Evolutionary conservation across 129 eudicot species (phyloP).

Genomic region (Lonicera japonica): DNA sequence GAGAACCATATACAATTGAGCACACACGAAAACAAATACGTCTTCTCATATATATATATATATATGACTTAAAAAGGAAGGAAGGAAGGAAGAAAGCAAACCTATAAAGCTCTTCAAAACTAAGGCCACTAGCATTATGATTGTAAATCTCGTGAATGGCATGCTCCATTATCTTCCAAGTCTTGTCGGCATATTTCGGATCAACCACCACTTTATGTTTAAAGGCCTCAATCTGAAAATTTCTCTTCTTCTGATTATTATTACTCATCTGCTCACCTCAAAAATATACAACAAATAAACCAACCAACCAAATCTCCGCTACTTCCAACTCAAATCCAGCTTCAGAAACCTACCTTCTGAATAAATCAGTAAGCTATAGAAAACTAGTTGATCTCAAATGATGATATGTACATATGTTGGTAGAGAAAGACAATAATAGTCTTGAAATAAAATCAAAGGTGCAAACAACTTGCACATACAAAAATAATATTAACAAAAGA

Average conservation of each 20-base stretch:
- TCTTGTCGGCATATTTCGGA: conserved; percentile 83
- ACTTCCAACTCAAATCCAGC: no score
- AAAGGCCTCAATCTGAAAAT: conserved; percentile 77
- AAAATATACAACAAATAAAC: background rate
- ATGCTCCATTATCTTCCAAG: conserved; percentile 77
- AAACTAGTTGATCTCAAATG: background rate
- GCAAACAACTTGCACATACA: no score
- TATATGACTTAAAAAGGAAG: background rate
- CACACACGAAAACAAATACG: no score
- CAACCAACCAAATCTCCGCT: background rate
- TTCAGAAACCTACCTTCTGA: background rate
- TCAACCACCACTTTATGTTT: conserved; percentile 70
- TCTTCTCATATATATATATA: no score
- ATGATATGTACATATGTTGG: background rate
- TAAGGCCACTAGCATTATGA: conserved; percentile 73
- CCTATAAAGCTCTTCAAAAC: conserved; percentile 86
- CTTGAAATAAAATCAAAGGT: no score
- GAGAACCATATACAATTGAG: background rate
- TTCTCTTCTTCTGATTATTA: conserved; percentile 60
- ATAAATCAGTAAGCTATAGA: background rate
- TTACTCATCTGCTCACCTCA: conserved; percentile 13
- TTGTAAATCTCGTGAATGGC: conserved; percentile 76
- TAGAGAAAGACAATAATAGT: no score
- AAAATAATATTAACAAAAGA: no score
- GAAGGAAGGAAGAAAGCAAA: conserved; percentile 1